Evolutionary conservation across 2,329 filamentous ascomycete genomes (phyloP), one percentile per base, ranked within the genome.

Genomic region (Phialophora verrucosa): DNA sequence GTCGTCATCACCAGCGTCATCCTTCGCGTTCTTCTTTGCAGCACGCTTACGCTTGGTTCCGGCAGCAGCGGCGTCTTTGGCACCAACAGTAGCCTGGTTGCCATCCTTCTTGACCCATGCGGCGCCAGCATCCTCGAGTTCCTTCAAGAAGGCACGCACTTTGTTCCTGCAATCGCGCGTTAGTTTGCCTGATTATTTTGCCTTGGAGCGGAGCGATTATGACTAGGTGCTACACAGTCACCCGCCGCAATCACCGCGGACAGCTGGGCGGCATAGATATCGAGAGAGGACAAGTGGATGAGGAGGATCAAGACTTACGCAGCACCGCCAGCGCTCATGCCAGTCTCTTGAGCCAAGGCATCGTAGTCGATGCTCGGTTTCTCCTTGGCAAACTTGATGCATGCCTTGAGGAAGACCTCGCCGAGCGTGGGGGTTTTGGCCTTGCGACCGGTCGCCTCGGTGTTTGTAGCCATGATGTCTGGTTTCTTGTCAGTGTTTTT

Each of bases 251-350:
- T 2, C 32, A 12, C 32, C 11, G 3, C 10, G 32, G 31, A 35
- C 10, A 2, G 11, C 32, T 35, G 32, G 32, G 32, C 32, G 10
- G 32, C 10, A 35, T 11, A 35, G 10, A 35, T 3, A 8, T 35
- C 12, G 10, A 27, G 10, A 51, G 49, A 23, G 12, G 8, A 14
- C 27, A 58, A 59, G 29, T n/a, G 49, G 29, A 44, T 25, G 32
- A 38, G 38, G 27, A 29, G 17, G 12, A 23, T 8, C 55, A 42
- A n/a, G 38, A 69, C 71, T 72, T 70, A 73, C 71, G 61, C 42
- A 55, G 71, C 70, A 31, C 71, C 71, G 38, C 68, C 69, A 47
- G 20, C 49, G 47, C 70, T 72, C 70, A 73, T 71, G 7, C 63
- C 60, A 5, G 61, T 58, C 25, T 69, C 66, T 14, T 42, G 38